Evolutionary conservation across 2,329 filamentous ascomycete genomes (phyloP).

Genomic region (Hymenotorrendiella dingleyae): DNA sequence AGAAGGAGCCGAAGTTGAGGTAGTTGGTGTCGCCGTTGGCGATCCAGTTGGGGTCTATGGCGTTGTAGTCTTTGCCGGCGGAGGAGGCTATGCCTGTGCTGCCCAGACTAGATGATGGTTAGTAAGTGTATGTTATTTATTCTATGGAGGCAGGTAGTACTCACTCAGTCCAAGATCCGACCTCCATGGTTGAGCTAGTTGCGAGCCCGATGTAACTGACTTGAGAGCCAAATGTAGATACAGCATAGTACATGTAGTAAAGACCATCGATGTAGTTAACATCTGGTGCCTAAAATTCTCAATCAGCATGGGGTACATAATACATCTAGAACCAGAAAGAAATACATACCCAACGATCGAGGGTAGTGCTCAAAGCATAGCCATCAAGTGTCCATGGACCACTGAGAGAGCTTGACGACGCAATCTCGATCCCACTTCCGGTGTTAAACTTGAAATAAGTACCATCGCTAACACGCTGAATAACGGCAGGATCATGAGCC

Average conservation of each 20-base stretch:
- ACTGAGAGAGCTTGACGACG: slow-evolving; percentile 32
- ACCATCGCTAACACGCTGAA: slow-evolving; percentile 35
- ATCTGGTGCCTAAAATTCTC: slow-evolving; percentile 51
- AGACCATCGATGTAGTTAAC: slow-evolving; percentile 48
- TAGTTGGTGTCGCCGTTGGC: slow-evolving; percentile 37
- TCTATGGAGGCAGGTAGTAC: too few species aligned
- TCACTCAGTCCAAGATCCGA: slow-evolving; percentile 57
- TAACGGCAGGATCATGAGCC: slow-evolving; percentile 37
- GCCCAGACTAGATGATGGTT: too few species aligned
- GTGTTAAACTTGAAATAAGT: slow-evolving; percentile 40
- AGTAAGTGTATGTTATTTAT: too few species aligned
- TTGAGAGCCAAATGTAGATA: slow-evolving; percentile 49
- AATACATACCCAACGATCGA: slow-evolving; percentile 36
- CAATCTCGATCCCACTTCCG: slow-evolving; percentile 34
- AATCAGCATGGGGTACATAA: background rate
- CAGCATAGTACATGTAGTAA: slow-evolving; percentile 59
- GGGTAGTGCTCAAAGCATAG: slow-evolving; percentile 34
- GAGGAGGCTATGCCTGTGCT: slow-evolving; percentile 44
- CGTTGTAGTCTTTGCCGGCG: slow-evolving; percentile 44
- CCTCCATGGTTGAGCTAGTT: slow-evolving; percentile 39
- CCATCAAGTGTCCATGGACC: slow-evolving; percentile 39
- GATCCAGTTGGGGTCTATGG: slow-evolving; percentile 54
- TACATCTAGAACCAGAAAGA: background rate
- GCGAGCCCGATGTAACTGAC: slow-evolving; percentile 47
- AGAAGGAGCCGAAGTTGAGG: slow-evolving; percentile 64